Evolutionary conservation across 139 green algal species (phyloP).

Genomic region (Deuterostichococcus epilithicus): DNA sequence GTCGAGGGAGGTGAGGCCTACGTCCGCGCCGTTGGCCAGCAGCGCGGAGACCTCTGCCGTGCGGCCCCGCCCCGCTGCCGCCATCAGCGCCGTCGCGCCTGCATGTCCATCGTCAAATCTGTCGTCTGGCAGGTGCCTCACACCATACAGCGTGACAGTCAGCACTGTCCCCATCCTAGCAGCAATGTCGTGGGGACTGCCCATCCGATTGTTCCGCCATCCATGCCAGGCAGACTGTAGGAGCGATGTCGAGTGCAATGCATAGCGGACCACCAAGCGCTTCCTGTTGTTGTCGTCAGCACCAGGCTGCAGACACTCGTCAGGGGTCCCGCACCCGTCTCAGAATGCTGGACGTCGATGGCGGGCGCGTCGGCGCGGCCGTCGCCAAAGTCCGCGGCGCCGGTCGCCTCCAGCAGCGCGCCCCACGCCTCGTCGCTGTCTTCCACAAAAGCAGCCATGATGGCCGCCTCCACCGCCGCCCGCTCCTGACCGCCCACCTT

Average conservation of each 20-base stretch:
- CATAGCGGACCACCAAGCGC: too few relatives aligned
- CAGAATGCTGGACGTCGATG: slow-evolving; percentile 38
- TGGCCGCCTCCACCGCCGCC: slow-evolving; percentile 25
- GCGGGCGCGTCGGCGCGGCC: slow-evolving; percentile 5
- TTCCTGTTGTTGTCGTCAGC: too few relatives aligned
- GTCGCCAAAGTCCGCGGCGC: slow-evolving; percentile 32
- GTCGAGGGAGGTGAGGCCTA: slow-evolving; percentile 23
- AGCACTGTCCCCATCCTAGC: too few relatives aligned
- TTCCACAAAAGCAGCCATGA: slow-evolving; percentile 36
- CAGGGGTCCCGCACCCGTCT: slow-evolving; percentile 18
- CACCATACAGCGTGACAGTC: too few relatives aligned
- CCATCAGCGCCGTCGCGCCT: slow-evolving; percentile 76
- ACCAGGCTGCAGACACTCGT: too few relatives aligned
- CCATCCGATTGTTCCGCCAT: too few relatives aligned
- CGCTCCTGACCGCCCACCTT: neutral
- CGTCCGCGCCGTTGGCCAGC: slow-evolving; percentile 61
- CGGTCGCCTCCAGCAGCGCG: slow-evolving; percentile 43
- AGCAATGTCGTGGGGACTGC: too few relatives aligned
- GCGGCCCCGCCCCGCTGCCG: slow-evolving; percentile 63
- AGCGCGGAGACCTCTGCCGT: slow-evolving; percentile 50
- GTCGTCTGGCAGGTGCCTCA: too few relatives aligned
- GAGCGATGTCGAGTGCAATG: too few relatives aligned
- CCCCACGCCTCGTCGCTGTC: slow-evolving; percentile 39
- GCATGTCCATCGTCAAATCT: too few relatives aligned
- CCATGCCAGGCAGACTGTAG: too few relatives aligned